These are phyloP conservation scores for Paratinospora sagittata DNA, from an alignment of 164 flowering plant species.

Conservation along the genomic window DNA sequence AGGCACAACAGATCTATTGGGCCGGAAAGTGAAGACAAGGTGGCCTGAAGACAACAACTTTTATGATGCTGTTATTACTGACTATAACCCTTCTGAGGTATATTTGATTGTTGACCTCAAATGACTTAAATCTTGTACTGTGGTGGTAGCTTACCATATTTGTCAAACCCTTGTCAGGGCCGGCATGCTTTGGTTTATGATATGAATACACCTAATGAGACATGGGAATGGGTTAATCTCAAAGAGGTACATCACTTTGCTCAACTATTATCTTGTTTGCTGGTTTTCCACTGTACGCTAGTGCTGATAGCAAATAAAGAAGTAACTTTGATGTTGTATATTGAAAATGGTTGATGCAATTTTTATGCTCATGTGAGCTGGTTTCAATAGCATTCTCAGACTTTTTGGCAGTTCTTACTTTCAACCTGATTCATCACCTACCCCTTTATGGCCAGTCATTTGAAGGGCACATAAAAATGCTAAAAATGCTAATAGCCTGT, in stretches of 20 bases:
- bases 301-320: neutral
- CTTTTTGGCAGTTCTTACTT: too few species aligned
- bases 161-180: slow-evolving; percentile 33
- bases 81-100: slow-evolving; percentile 66
- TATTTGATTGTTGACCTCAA: slow-evolving; percentile 7
- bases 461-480: too few species aligned
- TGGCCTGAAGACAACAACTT: slow-evolving; percentile 97
- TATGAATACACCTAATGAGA: slow-evolving; percentile 35
- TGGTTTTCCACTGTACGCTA: neutral
- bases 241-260: slow-evolving; percentile 33
- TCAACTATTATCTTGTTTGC: neutral
- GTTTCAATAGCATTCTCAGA: too few species aligned
- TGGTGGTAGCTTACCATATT: slow-evolving; percentile 7
- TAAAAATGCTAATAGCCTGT: too few species aligned
- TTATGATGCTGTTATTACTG: slow-evolving; percentile 88
- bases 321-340: too few species aligned
- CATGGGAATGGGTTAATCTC: slow-evolving; percentile 55
- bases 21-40: slow-evolving; percentile 81
- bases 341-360: too few species aligned
- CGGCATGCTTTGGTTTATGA: slow-evolving; percentile 51
- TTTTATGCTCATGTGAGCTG: too few species aligned
- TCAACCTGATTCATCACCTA: too few species aligned
- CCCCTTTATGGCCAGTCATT: too few species aligned
- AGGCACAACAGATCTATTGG: slow-evolving; percentile 50
- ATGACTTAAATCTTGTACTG: neutral